These are phyloP conservation scores for Emydomyces testavorans DNA, from an alignment of 2,329 filamentous ascomycete genomes.

Conservation along the genomic window DNA sequence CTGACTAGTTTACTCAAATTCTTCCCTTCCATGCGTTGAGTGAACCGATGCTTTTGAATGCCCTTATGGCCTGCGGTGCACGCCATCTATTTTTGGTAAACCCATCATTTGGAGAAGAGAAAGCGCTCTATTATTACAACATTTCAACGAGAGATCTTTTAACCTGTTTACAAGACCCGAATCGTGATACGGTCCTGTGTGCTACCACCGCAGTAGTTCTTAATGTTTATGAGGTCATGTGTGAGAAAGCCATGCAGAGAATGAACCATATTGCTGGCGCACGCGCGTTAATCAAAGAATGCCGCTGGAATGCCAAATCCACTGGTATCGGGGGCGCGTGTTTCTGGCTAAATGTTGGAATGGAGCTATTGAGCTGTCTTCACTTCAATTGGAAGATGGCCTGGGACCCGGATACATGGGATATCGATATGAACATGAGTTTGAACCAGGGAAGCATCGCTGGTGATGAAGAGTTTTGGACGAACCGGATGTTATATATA, in stretches of 20 bases:
- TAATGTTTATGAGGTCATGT: constrained; percentile 91
- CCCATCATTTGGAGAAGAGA: constrained; percentile 59
- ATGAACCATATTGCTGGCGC: constrained; percentile 85
- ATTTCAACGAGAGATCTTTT: constrained; percentile 69
- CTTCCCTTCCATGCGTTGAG: constrained; percentile 73
- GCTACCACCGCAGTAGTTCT: constrained; percentile 78
- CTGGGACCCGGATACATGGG: constrained; percentile 87
- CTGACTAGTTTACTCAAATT: constrained; percentile 56
- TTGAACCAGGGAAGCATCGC: constrained; percentile 40
- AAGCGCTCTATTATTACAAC: constrained; percentile 73
- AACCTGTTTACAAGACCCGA: constrained; percentile 66
- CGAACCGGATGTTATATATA: constrained; percentile 78
- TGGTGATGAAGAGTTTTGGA: constrained; percentile 71
- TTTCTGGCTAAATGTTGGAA: constrained; percentile 86
- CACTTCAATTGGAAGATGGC: constrained; percentile 77
- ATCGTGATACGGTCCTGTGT: constrained; percentile 72
- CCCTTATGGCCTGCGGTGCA: constrained; percentile 77
- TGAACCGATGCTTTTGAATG: constrained; percentile 80
- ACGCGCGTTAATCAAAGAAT: constrained; percentile 76
- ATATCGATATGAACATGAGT: constrained; percentile 64
- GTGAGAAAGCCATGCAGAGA: constrained; percentile 61
- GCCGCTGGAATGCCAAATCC: constrained; percentile 71
- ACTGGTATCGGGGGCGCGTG: constrained; percentile 73
- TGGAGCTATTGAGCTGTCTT: constrained; percentile 81
- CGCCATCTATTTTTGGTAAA: constrained; percentile 66